A percentile compares a stretch with the other conserved stretches of the same genome.
phyloP scores from a whole-genome alignment of 257 asterid genomes.

The Solanum chiquidenum region DNA sequence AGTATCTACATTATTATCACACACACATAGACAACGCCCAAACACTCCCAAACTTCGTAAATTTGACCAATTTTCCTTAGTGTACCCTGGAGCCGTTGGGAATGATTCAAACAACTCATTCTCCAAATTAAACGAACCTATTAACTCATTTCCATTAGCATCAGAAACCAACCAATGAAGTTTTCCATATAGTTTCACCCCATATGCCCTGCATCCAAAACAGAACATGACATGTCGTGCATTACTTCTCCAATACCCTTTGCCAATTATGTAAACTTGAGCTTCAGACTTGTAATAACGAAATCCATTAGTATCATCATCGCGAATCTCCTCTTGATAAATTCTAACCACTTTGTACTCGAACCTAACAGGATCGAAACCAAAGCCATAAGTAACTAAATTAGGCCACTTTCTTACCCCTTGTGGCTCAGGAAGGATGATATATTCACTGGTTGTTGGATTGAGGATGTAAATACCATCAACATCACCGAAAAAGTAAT shows the following conservation, averaged over 20 bases:
- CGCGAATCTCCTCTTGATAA: too few species aligned
- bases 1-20: conserved; percentile 17
- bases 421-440: too few species aligned
- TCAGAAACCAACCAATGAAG: conserved; percentile 45
- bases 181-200: conserved; percentile 22
- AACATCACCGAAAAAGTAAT: too few species aligned
- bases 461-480: too few species aligned
- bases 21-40: conserved; percentile 17
- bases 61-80: not conserved
- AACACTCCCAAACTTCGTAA: conserved; percentile 26
- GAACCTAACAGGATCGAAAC: too few species aligned
- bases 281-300: conserved; percentile 12
- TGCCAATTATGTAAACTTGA: conserved; percentile 34
- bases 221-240: conserved; percentile 9
- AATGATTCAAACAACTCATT: conserved; percentile 24
- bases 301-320: too few species aligned
- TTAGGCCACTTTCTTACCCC: too few species aligned
- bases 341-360: too few species aligned
- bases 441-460: too few species aligned
- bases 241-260: conserved; percentile 15
- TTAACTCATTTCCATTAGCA: conserved; percentile 12
- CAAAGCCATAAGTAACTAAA: too few species aligned
- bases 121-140: conserved; percentile 45
- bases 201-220: conserved; percentile 10
- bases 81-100: conserved; percentile 15